These are phyloP conservation scores for Solanum tacnaense DNA, from an alignment of 257 asterid species.

Conservation along the genomic window DNA sequence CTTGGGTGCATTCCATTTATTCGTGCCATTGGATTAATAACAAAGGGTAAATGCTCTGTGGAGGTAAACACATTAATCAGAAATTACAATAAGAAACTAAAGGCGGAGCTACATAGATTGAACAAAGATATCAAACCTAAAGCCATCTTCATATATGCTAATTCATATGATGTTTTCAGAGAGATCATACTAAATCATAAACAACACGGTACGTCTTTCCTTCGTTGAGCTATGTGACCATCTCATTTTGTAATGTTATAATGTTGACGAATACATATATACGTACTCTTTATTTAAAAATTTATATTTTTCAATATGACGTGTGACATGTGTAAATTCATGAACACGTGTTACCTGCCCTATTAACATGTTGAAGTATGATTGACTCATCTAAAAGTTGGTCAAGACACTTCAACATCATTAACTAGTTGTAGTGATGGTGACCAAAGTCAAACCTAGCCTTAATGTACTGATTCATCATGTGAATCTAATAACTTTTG, in stretches of 20 bases:
- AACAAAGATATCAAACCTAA: constrained; percentile 14
- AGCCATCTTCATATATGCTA: constrained; percentile 29
- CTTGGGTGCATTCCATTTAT: constrained; percentile 49
- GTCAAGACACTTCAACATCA: neutral
- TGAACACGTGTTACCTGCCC: neutral
- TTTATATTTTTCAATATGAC: neutral
- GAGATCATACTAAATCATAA: constrained; percentile 17
- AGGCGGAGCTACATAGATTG: constrained; percentile 11
- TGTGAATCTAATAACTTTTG: neutral
- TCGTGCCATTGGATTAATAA: constrained; percentile 27
- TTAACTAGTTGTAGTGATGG: neutral
- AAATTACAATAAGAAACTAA: constrained; percentile 32
- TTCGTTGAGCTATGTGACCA: neutral
- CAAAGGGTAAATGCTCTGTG: constrained; percentile 22
- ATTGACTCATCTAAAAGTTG: neutral
- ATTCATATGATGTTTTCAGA: constrained; percentile 32
- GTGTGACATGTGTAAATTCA: too few relatives aligned
- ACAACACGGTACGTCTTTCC: constrained; percentile 13
- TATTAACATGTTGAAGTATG: neutral
- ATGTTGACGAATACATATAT: neutral
- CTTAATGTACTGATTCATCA: neutral
- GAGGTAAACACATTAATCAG: constrained; percentile 21
- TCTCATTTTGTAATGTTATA: neutral
- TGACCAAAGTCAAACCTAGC: too few relatives aligned
- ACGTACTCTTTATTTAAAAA: neutral